Evolutionary conservation across 1,284 basidiomycete genomes (phyloP), one percentile per base, ranked within the genome.

Genomic region (Heterobasidion irregulare): DNA sequence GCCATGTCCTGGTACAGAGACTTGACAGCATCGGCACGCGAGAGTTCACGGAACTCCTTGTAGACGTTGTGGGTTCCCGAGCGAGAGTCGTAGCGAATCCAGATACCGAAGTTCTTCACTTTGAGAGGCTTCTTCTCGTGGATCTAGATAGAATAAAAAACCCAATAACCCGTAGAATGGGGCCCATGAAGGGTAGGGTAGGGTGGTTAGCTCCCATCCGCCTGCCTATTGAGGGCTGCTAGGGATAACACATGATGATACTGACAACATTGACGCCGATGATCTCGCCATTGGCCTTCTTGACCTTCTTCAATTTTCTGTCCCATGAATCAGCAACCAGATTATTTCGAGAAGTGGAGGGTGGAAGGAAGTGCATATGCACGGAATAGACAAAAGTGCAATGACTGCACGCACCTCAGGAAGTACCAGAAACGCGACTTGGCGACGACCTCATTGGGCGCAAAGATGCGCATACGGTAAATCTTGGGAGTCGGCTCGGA

Each of bases 351-450:
- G 15, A 15, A 26, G 6, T 33, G 16, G 36, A 33, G 35, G 19
- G 32, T 10, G 19, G 36, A 47, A 47, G 4, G 18, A 47, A 47
- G 46, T 10, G 10, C 18, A 8, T 9, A 18, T 13, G 46, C 12
- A 18, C 4, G 12, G 33, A 7, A 15, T 34, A 33, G 49, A 38
- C 8, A 16, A 3, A 26, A 26, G 26, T 26, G 26, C 26, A 26
- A 26, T 5, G 26, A 26, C n/a, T n/a, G 26, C 16, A 63, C 70
- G 64, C 62, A 88, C 87, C 86, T 81, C 63, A 99, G 83, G 85
- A 97, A 99, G 82, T 98, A 99, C 96, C 97, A 99, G 90, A 97
- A 99, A 61, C 96, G 89, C 58, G 92, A 97, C 83, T 99, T 98
- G 68, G 97, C 97, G 66, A 99, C 93, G 64, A 98, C 88, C 65